A percentile compares a stretch with the other conserved stretches of the same genome.
Conservation (phyloP, 1,284 basidiomycete species). For the Ustilago shanxiensis region DNA sequence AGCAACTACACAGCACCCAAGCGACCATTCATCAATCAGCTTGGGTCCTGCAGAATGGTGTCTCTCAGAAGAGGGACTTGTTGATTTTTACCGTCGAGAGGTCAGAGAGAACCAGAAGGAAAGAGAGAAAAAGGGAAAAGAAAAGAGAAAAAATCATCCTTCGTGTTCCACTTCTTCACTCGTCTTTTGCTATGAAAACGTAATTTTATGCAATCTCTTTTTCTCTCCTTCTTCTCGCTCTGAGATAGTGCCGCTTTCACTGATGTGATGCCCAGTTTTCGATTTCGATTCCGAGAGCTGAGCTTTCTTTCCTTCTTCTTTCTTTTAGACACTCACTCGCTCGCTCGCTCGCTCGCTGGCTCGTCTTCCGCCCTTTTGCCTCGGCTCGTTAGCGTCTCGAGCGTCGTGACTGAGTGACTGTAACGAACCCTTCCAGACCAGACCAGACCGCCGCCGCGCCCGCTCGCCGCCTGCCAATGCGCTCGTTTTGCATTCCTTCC, state of each 20-base stretch:
- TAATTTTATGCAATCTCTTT: not conserved
- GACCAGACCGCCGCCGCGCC: no score
- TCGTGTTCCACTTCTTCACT: slow-evolving; percentile 1
- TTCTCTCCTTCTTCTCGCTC: not conserved
- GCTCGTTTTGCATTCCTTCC: slow-evolving; percentile 1
- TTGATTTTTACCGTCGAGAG: no score
- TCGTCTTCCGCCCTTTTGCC: not conserved
- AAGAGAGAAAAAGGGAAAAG: no score
- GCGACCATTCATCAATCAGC: not conserved
- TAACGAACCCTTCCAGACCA: not conserved
- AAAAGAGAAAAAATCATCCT: not conserved
- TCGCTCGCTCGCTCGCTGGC: not conserved
- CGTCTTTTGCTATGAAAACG: no score
- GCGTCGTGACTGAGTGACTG: not conserved
- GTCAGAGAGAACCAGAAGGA: no score
- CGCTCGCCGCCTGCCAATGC: not conserved
- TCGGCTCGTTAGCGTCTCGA: not conserved
- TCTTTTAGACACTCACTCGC: no score
- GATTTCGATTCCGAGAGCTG: slow-evolving; percentile 4
- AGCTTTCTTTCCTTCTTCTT: slow-evolving; percentile 1
- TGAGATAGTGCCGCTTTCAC: not conserved
- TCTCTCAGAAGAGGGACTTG: no score
- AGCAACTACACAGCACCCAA: not conserved
- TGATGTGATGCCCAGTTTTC: not conserved
- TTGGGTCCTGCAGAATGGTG: not conserved